phyloP scores from a whole-genome alignment of 108 stramenopile species.

The Cyclotella atomus region DNA sequence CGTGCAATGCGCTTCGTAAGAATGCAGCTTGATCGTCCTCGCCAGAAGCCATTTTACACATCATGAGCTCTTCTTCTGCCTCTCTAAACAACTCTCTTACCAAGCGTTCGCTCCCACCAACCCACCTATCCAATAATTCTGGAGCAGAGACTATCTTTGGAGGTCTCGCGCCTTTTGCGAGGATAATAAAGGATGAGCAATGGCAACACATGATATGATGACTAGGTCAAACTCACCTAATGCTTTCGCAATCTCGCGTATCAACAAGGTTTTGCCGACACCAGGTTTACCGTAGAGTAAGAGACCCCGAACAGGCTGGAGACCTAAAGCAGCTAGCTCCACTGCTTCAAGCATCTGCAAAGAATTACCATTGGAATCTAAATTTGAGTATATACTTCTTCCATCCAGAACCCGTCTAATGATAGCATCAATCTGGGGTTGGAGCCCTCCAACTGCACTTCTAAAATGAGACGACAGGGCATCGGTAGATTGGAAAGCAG shows the following conservation, averaged over 20 bases:
- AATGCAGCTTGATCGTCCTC: conserved; percentile 47
- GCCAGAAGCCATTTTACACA: conserved; percentile 46
- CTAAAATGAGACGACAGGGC: conserved; percentile 63
- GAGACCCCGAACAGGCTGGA: conserved; percentile 83
- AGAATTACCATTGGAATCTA: conserved; percentile 14
- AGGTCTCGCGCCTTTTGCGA: conserved; percentile 61
- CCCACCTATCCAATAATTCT: conserved; percentile 97
- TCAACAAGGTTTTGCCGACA: conserved; percentile 68
- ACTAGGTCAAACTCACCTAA: conserved; percentile 26
- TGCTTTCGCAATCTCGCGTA: conserved; percentile 81
- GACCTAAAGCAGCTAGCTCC: conserved; percentile 79
- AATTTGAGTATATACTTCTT: conserved; percentile 56
- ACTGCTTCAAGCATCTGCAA: conserved; percentile 65
- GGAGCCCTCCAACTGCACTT: conserved; percentile 67
- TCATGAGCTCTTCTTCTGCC: conserved; percentile 79
- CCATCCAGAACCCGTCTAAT: conserved; percentile 81
- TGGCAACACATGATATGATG: neutral
- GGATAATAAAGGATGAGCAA: neutral
- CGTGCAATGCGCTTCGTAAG: conserved; percentile 67
- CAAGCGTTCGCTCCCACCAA: conserved; percentile 92
- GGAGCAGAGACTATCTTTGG: conserved; percentile 95
- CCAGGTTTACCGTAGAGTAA: conserved; percentile 89
- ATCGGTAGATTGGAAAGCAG: conserved; percentile 36
- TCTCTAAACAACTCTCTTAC: conserved; percentile 94
- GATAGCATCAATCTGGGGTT: conserved; percentile 76